phyloP scores from a whole-genome alignment of 2,329 filamentous ascomycete genomes.

The Phaeosphaeriaceae sp. region DNA sequence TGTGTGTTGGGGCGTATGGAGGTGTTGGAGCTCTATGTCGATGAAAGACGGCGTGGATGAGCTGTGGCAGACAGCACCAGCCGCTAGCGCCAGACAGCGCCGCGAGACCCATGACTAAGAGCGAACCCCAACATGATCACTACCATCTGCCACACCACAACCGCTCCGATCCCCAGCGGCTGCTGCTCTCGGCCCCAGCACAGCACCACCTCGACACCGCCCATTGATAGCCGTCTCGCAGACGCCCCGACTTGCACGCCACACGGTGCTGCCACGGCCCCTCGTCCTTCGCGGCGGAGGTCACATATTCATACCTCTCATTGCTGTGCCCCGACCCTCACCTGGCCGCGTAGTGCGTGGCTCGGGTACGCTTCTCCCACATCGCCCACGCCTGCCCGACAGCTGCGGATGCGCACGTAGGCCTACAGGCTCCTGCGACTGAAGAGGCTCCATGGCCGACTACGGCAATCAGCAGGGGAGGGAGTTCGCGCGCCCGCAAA shows the following conservation, averaged over 20 bases:
- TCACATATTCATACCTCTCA: neutral
- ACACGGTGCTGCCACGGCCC: conserved; percentile 17
- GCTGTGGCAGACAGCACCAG: neutral
- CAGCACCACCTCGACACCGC: conserved; percentile 7
- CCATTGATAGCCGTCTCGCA: conserved; percentile 12
- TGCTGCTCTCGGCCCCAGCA: conserved; percentile 12
- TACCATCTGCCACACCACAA: conserved; percentile 12
- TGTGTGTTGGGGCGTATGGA: conserved; percentile 3
- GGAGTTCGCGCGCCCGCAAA: conserved; percentile 60
- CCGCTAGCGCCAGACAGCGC: neutral
- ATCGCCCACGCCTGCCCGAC: conserved; percentile 15
- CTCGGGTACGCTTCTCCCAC: conserved; percentile 19
- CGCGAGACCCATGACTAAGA: conserved; percentile 1
- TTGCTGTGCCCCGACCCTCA: conserved; percentile 8
- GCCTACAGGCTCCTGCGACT: conserved; percentile 17
- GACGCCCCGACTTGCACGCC: conserved; percentile 13
- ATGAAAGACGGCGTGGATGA: conserved; percentile 5
- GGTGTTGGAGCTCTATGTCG: conserved; percentile 2
- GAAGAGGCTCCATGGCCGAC: conserved; percentile 63
- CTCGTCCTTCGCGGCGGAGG: conserved; percentile 11
- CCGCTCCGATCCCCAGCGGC: conserved; percentile 12
- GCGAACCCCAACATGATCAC: neutral
- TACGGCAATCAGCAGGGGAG: conserved; percentile 68
- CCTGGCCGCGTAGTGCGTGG: conserved; percentile 17
- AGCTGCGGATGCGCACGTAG: conserved; percentile 34